These are phyloP conservation scores for Akanthomyces uredinophilus DNA, from an alignment of 2,329 filamentous ascomycete species.

Conservation along the genomic window DNA sequence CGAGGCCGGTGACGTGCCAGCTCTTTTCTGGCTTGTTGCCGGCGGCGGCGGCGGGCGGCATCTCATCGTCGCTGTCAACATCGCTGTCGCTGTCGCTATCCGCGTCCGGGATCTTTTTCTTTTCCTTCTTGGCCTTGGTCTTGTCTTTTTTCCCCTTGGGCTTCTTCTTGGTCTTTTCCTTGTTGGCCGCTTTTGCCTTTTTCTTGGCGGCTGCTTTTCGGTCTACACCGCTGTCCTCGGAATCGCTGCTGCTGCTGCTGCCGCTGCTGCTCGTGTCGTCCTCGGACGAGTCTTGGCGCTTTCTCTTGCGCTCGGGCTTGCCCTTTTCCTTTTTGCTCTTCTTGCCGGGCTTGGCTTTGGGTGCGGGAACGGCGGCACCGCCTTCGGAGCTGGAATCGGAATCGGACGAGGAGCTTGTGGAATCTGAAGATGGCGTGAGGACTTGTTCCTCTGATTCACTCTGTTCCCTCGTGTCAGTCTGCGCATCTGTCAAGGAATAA, in stretches of 20 bases:
- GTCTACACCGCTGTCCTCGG: conserved; percentile 15
- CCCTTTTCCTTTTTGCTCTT: conserved; percentile 18
- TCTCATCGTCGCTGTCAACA: conserved; percentile 16
- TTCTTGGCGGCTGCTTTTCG: conserved; percentile 8
- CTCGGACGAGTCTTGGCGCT: conserved; percentile 9
- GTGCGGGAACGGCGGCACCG: conserved; percentile 16
- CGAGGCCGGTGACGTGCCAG: conserved; percentile 50
- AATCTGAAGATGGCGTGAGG: neutral
- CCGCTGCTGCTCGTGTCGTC: neutral
- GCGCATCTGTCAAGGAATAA: no score
- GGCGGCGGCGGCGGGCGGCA: conserved; percentile 13
- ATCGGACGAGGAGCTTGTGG: conserved; percentile 6
- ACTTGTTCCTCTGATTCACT: neutral
- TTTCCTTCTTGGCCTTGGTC: conserved; percentile 19
- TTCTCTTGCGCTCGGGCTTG: conserved; percentile 14
- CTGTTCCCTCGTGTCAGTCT: neutral
- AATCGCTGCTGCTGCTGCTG: neutral
- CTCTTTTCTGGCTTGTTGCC: conserved; percentile 34
- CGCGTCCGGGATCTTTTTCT: conserved; percentile 17
- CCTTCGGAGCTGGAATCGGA: conserved; percentile 20
- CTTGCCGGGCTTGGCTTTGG: conserved; percentile 12
- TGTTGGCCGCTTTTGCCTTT: conserved; percentile 12
- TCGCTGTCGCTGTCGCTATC: conserved; percentile 13
- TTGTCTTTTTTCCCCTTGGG: conserved; percentile 17
- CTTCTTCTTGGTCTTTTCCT: conserved; percentile 19